A percentile compares a stretch with the other conserved stretches of the same genome.
Evolutionary conservation across 129 eudicot genomes (phyloP).

Genomic region (Silybum marianum): DNA sequence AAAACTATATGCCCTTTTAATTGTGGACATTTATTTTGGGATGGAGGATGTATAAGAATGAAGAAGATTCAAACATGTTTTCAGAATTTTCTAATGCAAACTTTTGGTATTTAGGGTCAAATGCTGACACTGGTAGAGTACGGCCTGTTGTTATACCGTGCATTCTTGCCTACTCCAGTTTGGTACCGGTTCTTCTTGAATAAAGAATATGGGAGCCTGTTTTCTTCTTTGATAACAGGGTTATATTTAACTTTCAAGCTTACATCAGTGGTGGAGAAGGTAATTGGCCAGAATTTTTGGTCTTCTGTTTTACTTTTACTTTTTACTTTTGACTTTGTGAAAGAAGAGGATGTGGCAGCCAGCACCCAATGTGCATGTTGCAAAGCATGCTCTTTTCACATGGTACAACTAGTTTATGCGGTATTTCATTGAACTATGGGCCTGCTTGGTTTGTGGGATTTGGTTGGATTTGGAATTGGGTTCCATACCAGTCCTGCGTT

Average conservation of each 20-base stretch:
- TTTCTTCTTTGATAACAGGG: slow-evolving; percentile 68
- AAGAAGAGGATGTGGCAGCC: not conserved
- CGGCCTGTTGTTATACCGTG: slow-evolving; percentile 55
- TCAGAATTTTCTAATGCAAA: slow-evolving; percentile 8
- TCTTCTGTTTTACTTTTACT: not conserved
- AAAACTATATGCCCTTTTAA: not conserved
- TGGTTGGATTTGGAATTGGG: no score
- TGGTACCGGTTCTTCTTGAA: slow-evolving; percentile 77
- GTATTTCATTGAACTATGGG: not conserved
- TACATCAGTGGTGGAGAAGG: slow-evolving; percentile 67
- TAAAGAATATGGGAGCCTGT: slow-evolving; percentile 68
- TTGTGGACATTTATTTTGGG: not conserved
- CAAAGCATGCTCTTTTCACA: slow-evolving; percentile 6
- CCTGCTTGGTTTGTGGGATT: no score
- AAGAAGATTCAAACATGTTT: not conserved
- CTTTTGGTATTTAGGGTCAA: slow-evolving; percentile 47
- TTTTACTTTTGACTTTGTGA: not conserved
- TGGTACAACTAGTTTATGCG: slow-evolving; percentile 7
- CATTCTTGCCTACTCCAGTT: slow-evolving; percentile 70
- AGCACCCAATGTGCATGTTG: slow-evolving; percentile 15
- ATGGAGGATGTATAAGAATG: not conserved
- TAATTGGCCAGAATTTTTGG: slow-evolving; percentile 10
- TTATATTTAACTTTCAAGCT: slow-evolving; percentile 67
- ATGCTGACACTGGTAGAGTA: slow-evolving; percentile 68
- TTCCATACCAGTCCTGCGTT: no score